Evolutionary conservation across 139 green algal species (phyloP).

Genomic region (Picochlorum sp.): DNA sequence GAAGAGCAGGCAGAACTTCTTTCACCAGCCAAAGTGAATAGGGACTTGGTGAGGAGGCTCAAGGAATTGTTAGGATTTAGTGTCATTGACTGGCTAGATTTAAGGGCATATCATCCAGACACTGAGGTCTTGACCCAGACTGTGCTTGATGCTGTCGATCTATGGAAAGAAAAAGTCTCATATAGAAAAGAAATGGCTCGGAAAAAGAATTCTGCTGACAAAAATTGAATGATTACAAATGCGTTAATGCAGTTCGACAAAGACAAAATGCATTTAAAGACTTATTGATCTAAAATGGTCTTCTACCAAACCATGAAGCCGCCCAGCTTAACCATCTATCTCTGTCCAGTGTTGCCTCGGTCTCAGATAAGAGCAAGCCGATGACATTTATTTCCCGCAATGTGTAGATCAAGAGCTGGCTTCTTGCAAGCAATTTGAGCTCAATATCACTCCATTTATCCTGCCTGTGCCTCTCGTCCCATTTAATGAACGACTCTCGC

Average conservation of each 20-base stretch:
- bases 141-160: conserved; percentile 5
- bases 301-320: conserved; percentile 4
- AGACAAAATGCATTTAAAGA: too few species aligned
- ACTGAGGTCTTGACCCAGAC: not conserved
- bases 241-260: too few species aligned
- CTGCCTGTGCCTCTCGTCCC: not conserved
- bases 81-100: conserved; percentile 9
- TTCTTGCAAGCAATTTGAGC: conserved; percentile 3
- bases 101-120: conserved; percentile 7
- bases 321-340: conserved; percentile 2
- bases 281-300: not conserved
- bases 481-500: not conserved
- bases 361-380: conserved; percentile 1
- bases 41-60: not conserved
- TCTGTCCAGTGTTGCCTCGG: not conserved
- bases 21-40: not conserved
- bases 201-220: not conserved
- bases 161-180: conserved; percentile 8
- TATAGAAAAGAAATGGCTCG: not conserved
- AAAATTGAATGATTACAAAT: too few species aligned
- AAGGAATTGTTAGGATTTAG: conserved; percentile 3
- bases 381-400: conserved; percentile 1
- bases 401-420: not conserved
- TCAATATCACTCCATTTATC: not conserved
- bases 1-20: not conserved